Conservation (phyloP, 2,329 filamentous ascomycete species). For the Xylaria multiplex region DNA sequence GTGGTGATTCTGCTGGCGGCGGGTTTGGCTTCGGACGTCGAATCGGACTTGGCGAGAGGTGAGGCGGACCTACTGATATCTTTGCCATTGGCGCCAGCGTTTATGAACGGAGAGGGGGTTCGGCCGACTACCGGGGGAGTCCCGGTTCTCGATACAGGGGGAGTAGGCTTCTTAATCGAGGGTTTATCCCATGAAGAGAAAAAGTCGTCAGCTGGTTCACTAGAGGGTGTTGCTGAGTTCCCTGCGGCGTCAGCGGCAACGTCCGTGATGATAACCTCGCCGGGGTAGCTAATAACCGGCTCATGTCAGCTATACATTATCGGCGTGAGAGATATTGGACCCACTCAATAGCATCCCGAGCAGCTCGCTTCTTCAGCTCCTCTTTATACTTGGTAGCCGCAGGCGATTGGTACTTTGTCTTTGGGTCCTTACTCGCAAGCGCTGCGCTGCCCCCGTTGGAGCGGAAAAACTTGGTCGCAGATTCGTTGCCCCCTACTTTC, state of each 20-base stretch:
- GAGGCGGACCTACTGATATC: conserved; percentile 81
- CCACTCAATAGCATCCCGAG: conserved; percentile 84
- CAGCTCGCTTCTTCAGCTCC: conserved; percentile 86
- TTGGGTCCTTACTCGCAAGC: conserved; percentile 93
- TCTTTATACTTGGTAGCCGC: conserved; percentile 99
- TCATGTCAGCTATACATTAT: conserved; percentile 9
- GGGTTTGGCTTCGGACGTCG: conserved; percentile 65
- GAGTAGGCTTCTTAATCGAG: conserved; percentile 93
- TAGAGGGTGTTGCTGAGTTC: conserved; percentile 78
- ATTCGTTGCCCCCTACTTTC: conserved; percentile 99
- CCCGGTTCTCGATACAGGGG: conserved; percentile 87
- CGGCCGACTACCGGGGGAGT: conserved; percentile 85
- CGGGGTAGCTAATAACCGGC: conserved; percentile 71
- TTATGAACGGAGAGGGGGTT: conserved; percentile 90
- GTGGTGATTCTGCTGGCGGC: conserved; percentile 78
- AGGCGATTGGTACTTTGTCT: conserved; percentile 94
- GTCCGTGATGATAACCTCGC: conserved; percentile 87
- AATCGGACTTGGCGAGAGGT: conserved; percentile 74
- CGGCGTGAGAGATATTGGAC: conserved; percentile 49
- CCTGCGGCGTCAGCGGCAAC: conserved; percentile 67
- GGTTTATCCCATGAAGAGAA: conserved; percentile 99
- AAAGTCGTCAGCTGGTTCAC: conserved; percentile 89
- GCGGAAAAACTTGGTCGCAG: conserved; percentile 97
- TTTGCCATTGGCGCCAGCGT: conserved; percentile 76
- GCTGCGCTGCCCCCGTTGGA: conserved; percentile 93